Conservation (phyloP, 164 flowering plant genomes). For the Aristolochia contorta region DNA sequence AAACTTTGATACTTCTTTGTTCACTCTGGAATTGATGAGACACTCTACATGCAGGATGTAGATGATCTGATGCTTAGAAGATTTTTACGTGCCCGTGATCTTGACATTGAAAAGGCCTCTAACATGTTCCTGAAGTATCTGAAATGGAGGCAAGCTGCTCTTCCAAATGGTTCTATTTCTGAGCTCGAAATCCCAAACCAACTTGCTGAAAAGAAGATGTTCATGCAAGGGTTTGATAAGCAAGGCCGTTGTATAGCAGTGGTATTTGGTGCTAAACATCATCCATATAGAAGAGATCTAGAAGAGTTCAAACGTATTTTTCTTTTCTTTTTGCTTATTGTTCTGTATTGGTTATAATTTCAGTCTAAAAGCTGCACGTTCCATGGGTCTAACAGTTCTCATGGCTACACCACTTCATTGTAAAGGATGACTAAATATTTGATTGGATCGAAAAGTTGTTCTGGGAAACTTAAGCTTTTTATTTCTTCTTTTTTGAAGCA, state of each 20-base stretch:
- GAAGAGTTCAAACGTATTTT: conserved; percentile 69
- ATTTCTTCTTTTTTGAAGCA: not conserved
- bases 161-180: conserved; percentile 55
- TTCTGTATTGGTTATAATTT: too few species aligned
- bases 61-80: conserved; percentile 68
- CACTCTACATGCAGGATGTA: conserved; percentile 31
- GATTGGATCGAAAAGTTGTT: too few species aligned
- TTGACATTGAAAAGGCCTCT: conserved; percentile 58
- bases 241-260: conserved; percentile 52
- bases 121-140: conserved; percentile 49
- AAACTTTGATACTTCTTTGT: not conserved
- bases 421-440: too few species aligned
- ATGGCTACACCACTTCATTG: not conserved
- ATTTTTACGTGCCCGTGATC: conserved; percentile 74
- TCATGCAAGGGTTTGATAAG: conserved; percentile 64
- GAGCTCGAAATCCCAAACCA: conserved; percentile 39
- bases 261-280: conserved; percentile 28
- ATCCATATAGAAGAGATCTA: conserved; percentile 28
- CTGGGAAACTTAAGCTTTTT: not conserved
- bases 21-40: not conserved
- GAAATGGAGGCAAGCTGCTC: conserved; percentile 50
- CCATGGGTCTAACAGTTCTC: not conserved
- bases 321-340: not conserved
- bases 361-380: not conserved
- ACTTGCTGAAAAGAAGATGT: conserved; percentile 61